Evolutionary conservation across 1,284 basidiomycete species (phyloP), one percentile per base, ranked within the genome.

Genomic region (Apiotrichum siamense): DNA sequence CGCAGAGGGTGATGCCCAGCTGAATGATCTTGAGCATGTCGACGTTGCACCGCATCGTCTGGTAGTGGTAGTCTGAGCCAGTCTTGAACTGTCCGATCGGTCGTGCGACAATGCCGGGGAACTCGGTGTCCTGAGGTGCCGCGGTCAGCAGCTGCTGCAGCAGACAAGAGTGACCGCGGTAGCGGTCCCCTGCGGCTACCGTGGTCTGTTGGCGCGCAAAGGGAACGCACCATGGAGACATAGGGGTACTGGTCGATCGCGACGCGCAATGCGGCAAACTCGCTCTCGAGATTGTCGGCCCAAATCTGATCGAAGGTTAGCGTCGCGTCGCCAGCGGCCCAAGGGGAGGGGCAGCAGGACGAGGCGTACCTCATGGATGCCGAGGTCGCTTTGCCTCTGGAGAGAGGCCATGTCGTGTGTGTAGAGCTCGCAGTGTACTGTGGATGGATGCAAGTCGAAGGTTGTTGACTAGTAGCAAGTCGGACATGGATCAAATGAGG

Each of bases 111-210:
- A 97, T 94, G 10, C 96, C 96, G 25, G 94, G 94, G 71, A 98
- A 98, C 75, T 98, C 96, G 56, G 96, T 97, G 72, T 98, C 94
- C 91, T 94, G 69, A n/a, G n/a, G n/a, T n/a, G n/a, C n/a, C n/a
- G n/a, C n/a, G n/a, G n/a, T n/a, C n/a, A n/a, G n/a, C n/a, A n/a
- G n/a, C n/a, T n/a, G n/a, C n/a, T n/a, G n/a, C n/a, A n/a, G n/a
- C n/a, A n/a, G n/a, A n/a, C n/a, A n/a, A n/a, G n/a, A n/a, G n/a
- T n/a, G n/a, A n/a, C n/a, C n/a, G n/a, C n/a, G n/a, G n/a, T n/a
- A n/a, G n/a, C n/a, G n/a, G n/a, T n/a, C n/a, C n/a, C n/a, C n/a
- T n/a, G n/a, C n/a, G n/a, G n/a, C n/a, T n/a, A n/a, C n/a, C n/a
- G n/a, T n/a, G n/a, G n/a, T n/a, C n/a, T n/a, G n/a, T n/a, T n/a